Conservation (phyloP, 2,329 filamentous ascomycete genomes). For the Venturia nashicola region DNA sequence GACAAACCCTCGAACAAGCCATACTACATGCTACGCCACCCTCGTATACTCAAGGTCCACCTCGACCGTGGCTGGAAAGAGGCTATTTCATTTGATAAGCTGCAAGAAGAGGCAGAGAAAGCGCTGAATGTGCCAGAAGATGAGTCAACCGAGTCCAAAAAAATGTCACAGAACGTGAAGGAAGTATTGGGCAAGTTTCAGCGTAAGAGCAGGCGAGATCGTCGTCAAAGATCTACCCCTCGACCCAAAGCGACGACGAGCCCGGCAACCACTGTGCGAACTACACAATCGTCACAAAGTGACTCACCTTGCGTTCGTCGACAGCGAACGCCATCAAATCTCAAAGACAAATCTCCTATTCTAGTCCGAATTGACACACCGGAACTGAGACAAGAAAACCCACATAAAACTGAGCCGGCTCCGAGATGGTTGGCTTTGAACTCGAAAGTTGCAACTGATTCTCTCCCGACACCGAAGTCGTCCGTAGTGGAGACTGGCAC, state of each 20-base stretch:
- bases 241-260: background rate
- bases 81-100: constrained; percentile 53
- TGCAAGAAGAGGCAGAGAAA: constrained; percentile 53
- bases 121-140: constrained; percentile 36
- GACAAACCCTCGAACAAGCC: constrained; percentile 56
- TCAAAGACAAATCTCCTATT: background rate
- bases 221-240: background rate
- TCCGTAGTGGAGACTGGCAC: background rate
- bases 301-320: background rate
- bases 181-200: constrained; percentile 7
- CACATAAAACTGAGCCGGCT: background rate
- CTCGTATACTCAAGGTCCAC: constrained; percentile 64
- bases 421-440: background rate
- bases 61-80: constrained; percentile 60
- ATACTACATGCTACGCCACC: constrained; percentile 67
- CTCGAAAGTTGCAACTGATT: background rate
- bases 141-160: constrained; percentile 7
- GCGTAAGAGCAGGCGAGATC: background rate
- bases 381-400: background rate
- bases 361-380: constrained; percentile 4
- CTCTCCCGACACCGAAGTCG: background rate
- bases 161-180: constrained; percentile 3
- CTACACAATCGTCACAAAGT: background rate
- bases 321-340: too few species aligned
- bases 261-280: background rate